Percentiles rank a stretch among this genome's conserved stretches.
Conservation (phyloP, 2,329 filamentous ascomycete genomes). For the Colletotrichum orchidophilum region DNA sequence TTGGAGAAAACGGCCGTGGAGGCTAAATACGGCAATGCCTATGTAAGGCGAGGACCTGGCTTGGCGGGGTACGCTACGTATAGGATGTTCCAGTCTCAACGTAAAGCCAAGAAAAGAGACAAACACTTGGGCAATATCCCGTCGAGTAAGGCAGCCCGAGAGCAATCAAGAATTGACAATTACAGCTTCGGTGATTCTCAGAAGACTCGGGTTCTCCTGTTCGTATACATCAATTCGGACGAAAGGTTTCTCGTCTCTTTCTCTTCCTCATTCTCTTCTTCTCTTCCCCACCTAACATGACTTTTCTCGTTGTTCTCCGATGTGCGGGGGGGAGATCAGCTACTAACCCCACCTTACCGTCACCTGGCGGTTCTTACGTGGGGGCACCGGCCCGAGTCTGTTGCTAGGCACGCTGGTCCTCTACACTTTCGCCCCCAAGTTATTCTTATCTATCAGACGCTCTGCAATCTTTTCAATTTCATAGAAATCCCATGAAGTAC, state of each 20-base stretch:
- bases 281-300: neutral
- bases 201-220: neutral
- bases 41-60: neutral
- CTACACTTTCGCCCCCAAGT: neutral
- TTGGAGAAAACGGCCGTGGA: constrained; percentile 23
- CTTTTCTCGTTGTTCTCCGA: neutral
- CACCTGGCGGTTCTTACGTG: neutral
- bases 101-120: neutral
- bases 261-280: neutral
- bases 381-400: neutral
- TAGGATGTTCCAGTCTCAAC: too few relatives aligned
- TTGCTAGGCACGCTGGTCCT: neutral
- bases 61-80: neutral
- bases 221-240: neutral
- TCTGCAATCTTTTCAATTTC: too few relatives aligned
- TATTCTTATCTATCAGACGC: too few relatives aligned
- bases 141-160: neutral
- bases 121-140: neutral
- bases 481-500: neutral
- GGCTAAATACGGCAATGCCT: constrained; percentile 25
- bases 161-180: neutral
- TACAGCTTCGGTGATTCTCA: constrained; percentile 1
- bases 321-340: constrained; percentile 22
- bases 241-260: neutral
- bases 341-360: neutral